phyloP scores from a whole-genome alignment of 2,329 filamentous ascomycete genomes.

The Fusarium falciforme region DNA sequence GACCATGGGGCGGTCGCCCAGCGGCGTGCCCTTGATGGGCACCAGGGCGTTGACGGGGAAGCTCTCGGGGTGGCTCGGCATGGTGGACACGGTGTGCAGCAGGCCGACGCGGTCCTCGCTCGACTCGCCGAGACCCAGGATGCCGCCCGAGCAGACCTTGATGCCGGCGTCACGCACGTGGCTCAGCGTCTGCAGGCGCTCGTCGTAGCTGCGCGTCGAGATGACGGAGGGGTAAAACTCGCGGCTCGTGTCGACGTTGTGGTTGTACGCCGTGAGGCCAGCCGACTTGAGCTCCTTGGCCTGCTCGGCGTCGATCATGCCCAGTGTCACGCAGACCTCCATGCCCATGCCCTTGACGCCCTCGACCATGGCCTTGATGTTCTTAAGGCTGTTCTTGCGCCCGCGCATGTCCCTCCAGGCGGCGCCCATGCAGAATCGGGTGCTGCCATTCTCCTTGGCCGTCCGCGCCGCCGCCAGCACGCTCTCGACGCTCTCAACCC shows the following conservation, averaged over 20 bases:
- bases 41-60: slow-evolving; percentile 94
- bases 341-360: slow-evolving; percentile 85
- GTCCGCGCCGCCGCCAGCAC: slow-evolving; percentile 82
- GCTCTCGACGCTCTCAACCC: slow-evolving; percentile 81
- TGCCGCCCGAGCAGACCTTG: slow-evolving; percentile 90
- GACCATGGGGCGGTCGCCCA: slow-evolving; percentile 79
- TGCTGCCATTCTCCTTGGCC: slow-evolving; percentile 86
- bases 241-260: slow-evolving; percentile 90
- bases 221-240: slow-evolving; percentile 91
- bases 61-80: slow-evolving; percentile 86
- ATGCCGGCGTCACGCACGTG: slow-evolving; percentile 88
- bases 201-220: slow-evolving; percentile 87
- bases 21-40: slow-evolving; percentile 88
- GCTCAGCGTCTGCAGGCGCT: slow-evolving; percentile 81
- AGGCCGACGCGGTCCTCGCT: slow-evolving; percentile 84
- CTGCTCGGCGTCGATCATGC: slow-evolving; percentile 88
- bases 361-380: slow-evolving; percentile 87
- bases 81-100: slow-evolving; percentile 82
- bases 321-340: slow-evolving; percentile 93
- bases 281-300: slow-evolving; percentile 85
- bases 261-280: slow-evolving; percentile 91
- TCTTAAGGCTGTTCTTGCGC: slow-evolving; percentile 83
- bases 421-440: slow-evolving; percentile 94
- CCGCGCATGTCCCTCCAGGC: slow-evolving; percentile 96
- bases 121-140: slow-evolving; percentile 85